phyloP scores from a whole-genome alignment of 805 yeast genomes.

The Sugiyamaella floridensis region DNA sequence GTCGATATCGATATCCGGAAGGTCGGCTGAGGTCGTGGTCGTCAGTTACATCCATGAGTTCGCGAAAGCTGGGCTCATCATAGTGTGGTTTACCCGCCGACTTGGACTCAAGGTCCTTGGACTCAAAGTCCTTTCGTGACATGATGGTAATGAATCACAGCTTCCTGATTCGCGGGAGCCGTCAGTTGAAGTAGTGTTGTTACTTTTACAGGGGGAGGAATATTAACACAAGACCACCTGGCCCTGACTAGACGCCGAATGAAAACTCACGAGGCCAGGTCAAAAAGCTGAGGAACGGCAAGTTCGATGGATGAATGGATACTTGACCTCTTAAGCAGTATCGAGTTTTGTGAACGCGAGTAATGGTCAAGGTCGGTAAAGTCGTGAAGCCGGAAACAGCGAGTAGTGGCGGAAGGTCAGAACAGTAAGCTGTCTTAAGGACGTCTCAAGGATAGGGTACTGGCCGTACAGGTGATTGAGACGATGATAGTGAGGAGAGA shows the following conservation, averaged over 20 bases:
- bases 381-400: too few relatives aligned
- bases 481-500: neutral
- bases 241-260: neutral
- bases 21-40: neutral
- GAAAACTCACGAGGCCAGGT: neutral
- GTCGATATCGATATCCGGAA: conserved; percentile 4
- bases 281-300: neutral
- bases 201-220: too few relatives aligned
- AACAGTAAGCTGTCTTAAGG: neutral
- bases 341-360: too few relatives aligned
- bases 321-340: too few relatives aligned
- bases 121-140: neutral
- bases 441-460: neutral
- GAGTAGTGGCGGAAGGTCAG: neutral
- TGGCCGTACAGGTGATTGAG: neutral
- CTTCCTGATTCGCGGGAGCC: too few relatives aligned
- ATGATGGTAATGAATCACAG: neutral
- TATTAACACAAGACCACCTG: too few relatives aligned
- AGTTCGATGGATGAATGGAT: neutral
- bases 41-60: neutral
- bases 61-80: neutral
- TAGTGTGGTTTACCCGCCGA: too few relatives aligned
- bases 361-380: too few relatives aligned
- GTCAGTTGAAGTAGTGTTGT: too few relatives aligned
- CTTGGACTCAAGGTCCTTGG: neutral